phyloP scores from a whole-genome alignment of 495 filamentous ascomycete genomes.

The Neurospora discreta region DNA sequence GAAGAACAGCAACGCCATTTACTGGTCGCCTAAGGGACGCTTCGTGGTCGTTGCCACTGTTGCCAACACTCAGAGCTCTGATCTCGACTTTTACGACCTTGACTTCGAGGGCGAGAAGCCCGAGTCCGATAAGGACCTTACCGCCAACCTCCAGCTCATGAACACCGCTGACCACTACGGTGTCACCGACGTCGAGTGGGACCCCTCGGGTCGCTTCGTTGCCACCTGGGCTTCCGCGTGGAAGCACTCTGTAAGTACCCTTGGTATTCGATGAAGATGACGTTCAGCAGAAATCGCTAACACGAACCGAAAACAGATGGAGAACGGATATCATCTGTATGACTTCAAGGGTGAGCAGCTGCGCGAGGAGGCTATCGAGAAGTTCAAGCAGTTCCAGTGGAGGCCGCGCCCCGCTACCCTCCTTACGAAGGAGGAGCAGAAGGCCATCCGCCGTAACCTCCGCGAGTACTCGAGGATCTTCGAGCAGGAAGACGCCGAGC shows the following conservation, averaged over 20 bases:
- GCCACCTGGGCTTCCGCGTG: conserved; percentile 84
- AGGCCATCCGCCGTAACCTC: conserved; percentile 94
- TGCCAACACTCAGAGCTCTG: conserved; percentile 80
- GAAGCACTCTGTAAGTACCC: conserved; percentile 75
- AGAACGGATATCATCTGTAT: conserved; percentile 97
- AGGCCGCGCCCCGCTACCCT: conserved; percentile 82
- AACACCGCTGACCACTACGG: conserved; percentile 89
- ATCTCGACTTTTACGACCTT: conserved; percentile 94
- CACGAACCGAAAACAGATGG: conserved; percentile 56
- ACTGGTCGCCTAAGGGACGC: conserved; percentile 96
- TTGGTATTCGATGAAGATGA: not conserved
- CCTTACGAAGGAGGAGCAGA: conserved; percentile 89
- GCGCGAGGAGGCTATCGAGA: conserved; percentile 85
- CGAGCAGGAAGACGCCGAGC: conserved; percentile 87
- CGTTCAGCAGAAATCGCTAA: conserved; percentile 24
- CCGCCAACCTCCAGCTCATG: conserved; percentile 90
- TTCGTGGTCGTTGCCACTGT: conserved; percentile 91
- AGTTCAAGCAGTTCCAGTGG: conserved; percentile 96
- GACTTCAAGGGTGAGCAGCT: conserved; percentile 86
- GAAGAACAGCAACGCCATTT: conserved; percentile 98
- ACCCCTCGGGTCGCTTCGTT: conserved; percentile 88
- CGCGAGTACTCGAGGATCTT: conserved; percentile 91
- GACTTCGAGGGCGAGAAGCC: conserved; percentile 96
- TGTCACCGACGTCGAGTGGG: conserved; percentile 96
- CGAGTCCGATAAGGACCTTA: conserved; percentile 84